Conservation (phyloP, 2,329 filamentous ascomycete genomes). For the Talaromyces sp. region DNA sequence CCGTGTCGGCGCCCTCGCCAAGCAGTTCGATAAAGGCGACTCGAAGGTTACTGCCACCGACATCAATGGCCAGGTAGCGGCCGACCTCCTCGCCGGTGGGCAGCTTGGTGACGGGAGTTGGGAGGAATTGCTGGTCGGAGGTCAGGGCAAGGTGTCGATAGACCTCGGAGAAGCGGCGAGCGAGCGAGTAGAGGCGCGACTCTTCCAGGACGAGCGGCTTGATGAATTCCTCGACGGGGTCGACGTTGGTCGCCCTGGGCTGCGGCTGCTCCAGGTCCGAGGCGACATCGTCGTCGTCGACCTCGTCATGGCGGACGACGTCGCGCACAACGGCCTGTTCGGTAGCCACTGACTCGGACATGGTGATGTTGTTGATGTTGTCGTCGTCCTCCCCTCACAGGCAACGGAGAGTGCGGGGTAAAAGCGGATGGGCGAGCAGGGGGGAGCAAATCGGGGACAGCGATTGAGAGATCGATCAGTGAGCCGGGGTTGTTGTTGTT, state of each 20-base stretch:
- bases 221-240: conserved; percentile 37
- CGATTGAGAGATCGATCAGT: neutral
- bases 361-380: neutral
- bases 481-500: neutral
- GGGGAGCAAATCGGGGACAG: neutral
- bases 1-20: conserved; percentile 37
- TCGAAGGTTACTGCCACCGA: conserved; percentile 53
- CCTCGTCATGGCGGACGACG: conserved; percentile 9
- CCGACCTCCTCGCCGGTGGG: conserved; percentile 51
- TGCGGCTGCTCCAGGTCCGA: conserved; percentile 25
- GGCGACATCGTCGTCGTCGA: conserved; percentile 26
- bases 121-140: conserved; percentile 45
- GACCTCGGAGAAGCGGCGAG: conserved; percentile 42
- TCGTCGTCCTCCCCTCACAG: neutral
- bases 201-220: conserved; percentile 39
- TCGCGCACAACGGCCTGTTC: conserved; percentile 7
- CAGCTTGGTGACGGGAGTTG: conserved; percentile 43
- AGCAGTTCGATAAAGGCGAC: conserved; percentile 54
- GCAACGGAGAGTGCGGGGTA: neutral
- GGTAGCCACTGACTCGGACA: neutral
- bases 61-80: conserved; percentile 53
- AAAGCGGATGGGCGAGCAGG: neutral
- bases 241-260: conserved; percentile 18
- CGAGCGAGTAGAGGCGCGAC: conserved; percentile 39
- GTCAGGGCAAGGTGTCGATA: conserved; percentile 41